Percentiles rank a stretch among this genome's conserved stretches.
phyloP scores from a whole-genome alignment of 495 filamentous ascomycete genomes.

The Talaromyces nanjingensis region DNA sequence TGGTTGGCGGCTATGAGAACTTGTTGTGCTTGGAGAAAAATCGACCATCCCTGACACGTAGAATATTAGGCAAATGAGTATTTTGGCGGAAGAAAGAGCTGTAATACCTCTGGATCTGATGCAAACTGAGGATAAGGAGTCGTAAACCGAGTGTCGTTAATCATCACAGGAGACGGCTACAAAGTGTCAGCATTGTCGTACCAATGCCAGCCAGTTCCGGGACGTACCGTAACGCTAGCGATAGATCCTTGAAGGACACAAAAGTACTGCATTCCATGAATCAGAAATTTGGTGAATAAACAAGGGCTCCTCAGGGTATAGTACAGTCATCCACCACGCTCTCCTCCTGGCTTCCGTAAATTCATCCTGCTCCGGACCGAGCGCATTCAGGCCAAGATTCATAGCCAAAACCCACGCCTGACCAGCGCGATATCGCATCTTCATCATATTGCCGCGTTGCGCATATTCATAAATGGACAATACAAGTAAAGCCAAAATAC shows the following conservation, averaged over 20 bases:
- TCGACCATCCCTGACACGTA: constrained; percentile 41
- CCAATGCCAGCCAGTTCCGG: constrained; percentile 7
- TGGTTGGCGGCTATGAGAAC: constrained; percentile 48
- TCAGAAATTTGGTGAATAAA: constrained; percentile 2
- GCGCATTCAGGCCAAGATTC: constrained; percentile 44
- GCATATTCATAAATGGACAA: constrained; percentile 55
- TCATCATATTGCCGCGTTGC: constrained; percentile 53
- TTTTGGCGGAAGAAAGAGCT: neutral
- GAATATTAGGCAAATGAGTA: constrained; percentile 10
- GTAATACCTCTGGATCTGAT: constrained; percentile 46
- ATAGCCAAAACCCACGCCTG: constrained; percentile 50
- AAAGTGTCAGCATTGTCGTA: neutral
- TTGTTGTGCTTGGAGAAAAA: constrained; percentile 52
- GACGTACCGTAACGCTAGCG: constrained; percentile 47
- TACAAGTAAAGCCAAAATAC: constrained; percentile 46
- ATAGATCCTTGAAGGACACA: constrained; percentile 54
- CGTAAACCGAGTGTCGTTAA: constrained; percentile 50
- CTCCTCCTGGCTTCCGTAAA: constrained; percentile 48
- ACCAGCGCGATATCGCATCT: constrained; percentile 52
- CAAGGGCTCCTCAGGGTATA: constrained; percentile 5
- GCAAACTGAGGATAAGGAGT: constrained; percentile 47
- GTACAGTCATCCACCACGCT: constrained; percentile 59
- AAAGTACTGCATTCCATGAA: constrained; percentile 35
- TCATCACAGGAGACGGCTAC: constrained; percentile 45
- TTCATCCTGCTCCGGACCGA: constrained; percentile 36